phyloP scores from a whole-genome alignment of 768 basidiomycete species.

The Asterophora lycoperdoides region DNA sequence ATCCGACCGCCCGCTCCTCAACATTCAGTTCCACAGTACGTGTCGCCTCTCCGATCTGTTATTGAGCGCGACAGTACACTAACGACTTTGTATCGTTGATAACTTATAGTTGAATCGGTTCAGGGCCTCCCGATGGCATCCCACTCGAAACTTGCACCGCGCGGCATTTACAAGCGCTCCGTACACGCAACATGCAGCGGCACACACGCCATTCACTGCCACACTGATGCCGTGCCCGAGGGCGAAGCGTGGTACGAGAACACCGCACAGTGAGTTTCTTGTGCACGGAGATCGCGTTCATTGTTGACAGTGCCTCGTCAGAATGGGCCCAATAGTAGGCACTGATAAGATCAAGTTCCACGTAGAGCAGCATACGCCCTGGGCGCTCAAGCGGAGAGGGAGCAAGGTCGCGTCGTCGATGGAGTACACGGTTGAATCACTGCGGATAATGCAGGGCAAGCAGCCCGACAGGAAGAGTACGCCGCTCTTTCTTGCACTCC shows the following conservation, averaged over 20 bases:
- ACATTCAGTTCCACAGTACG: constrained; percentile 17
- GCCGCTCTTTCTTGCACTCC: background rate
- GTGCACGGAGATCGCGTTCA: background rate
- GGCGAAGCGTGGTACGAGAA: constrained; percentile 10
- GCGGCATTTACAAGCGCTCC: background rate
- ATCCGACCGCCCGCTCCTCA: background rate
- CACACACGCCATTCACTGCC: background rate
- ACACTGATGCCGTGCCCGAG: constrained; percentile 3
- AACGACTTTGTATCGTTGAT: background rate
- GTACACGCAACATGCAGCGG: constrained; percentile 7
- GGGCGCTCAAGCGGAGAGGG: constrained; percentile 1
- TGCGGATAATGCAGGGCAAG: constrained; percentile 13
- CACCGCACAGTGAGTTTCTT: constrained; percentile 10
- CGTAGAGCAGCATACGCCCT: constrained; percentile 4
- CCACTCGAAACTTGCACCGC: background rate
- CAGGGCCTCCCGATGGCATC: constrained; percentile 3
- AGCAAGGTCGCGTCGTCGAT: constrained; percentile 12
- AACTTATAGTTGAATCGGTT: constrained; percentile 7
- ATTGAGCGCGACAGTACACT: background rate
- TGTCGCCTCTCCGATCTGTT: background rate
- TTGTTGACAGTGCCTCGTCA: background rate
- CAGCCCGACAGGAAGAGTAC: constrained; percentile 6
- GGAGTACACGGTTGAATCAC: constrained; percentile 8
- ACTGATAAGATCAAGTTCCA: constrained; percentile 13
- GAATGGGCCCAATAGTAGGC: constrained; percentile 13